Percentiles rank a stretch among this genome's conserved stretches.
Conservation (phyloP, 495 filamentous ascomycete species). For the Bathelium albidoporum region DNA sequence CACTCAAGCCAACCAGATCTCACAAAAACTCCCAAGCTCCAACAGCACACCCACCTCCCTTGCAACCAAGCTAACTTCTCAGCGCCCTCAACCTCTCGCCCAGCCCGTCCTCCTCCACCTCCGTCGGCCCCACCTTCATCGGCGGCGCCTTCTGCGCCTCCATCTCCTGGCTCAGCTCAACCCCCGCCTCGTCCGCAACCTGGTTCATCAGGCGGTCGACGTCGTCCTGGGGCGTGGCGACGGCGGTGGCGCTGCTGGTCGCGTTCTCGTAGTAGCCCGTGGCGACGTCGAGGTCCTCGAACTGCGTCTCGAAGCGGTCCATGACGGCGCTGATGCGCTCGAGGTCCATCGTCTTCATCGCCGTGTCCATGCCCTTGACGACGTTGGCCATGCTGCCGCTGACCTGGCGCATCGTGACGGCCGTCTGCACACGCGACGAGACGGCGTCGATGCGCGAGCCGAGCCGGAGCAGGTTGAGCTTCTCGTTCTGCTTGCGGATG, state of each 20-base stretch:
- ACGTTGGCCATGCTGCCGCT: conserved; percentile 55
- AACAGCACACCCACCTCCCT: no score
- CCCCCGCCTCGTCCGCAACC: conserved; percentile 71
- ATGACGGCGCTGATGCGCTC: conserved; percentile 57
- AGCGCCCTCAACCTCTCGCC: conserved; percentile 39
- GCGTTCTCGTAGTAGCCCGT: conserved; percentile 79
- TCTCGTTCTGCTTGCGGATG: conserved; percentile 65
- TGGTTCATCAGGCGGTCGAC: conserved; percentile 71
- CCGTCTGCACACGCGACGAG: conserved; percentile 51
- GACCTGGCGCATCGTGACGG: conserved; percentile 56
- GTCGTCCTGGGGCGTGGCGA: conserved; percentile 70
- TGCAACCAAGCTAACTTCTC: conserved; percentile 31
- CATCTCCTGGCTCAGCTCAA: conserved; percentile 63
- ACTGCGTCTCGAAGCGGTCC: conserved; percentile 73
- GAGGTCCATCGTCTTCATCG: conserved; percentile 60
- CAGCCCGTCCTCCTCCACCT: conserved; percentile 39
- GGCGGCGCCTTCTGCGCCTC: conserved; percentile 36
- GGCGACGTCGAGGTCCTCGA: conserved; percentile 74
- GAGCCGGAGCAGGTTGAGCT: conserved; percentile 50
- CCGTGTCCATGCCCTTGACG: conserved; percentile 53
- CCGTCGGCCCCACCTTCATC: conserved; percentile 28
- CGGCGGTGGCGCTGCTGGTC: conserved; percentile 60
- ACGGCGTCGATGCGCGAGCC: conserved; percentile 54
- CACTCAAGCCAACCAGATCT: no score
- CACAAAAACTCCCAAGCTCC: no score